phyloP scores from a whole-genome alignment of 2,329 filamentous ascomycete genomes.

The Ascochyta clinopodiicola region DNA sequence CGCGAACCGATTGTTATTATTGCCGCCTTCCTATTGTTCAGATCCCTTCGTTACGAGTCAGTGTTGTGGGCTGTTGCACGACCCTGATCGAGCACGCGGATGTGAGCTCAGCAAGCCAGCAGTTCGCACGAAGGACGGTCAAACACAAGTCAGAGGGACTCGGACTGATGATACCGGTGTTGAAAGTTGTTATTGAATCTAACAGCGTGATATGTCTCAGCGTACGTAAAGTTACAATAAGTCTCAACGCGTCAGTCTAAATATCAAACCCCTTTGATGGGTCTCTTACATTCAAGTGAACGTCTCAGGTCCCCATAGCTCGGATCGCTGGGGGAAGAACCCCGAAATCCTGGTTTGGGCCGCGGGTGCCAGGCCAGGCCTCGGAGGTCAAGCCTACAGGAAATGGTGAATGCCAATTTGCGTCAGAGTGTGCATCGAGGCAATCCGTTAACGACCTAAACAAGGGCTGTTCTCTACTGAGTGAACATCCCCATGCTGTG shows the following conservation, averaged over 20 bases:
- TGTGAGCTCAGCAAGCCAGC: background rate
- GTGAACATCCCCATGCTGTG: slow-evolving; percentile 6
- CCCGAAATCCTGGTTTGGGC: background rate
- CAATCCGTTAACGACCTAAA: background rate
- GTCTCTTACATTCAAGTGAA: background rate
- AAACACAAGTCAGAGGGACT: background rate
- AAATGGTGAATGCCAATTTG: slow-evolving; percentile 1
- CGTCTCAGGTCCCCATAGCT: background rate
- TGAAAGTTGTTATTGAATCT: background rate
- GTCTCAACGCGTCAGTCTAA: too few relatives aligned
- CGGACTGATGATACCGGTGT: slow-evolving; percentile 1
- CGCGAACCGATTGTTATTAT: background rate
- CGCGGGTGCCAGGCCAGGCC: background rate
- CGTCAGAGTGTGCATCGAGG: background rate
- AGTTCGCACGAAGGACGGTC: background rate
- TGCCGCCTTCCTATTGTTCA: slow-evolving; percentile 7
- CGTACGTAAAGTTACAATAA: background rate
- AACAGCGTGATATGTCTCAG: background rate
- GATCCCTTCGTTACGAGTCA: background rate
- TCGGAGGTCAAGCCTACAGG: background rate
- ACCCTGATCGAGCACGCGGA: background rate
- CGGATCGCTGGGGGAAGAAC: background rate
- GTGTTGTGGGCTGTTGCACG: background rate
- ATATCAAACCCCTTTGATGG: background rate
- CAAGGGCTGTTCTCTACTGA: background rate